Evolutionary conservation across 352 stramenopile genomes (phyloP).

Genomic region (Globisporangium cystogenes): DNA sequence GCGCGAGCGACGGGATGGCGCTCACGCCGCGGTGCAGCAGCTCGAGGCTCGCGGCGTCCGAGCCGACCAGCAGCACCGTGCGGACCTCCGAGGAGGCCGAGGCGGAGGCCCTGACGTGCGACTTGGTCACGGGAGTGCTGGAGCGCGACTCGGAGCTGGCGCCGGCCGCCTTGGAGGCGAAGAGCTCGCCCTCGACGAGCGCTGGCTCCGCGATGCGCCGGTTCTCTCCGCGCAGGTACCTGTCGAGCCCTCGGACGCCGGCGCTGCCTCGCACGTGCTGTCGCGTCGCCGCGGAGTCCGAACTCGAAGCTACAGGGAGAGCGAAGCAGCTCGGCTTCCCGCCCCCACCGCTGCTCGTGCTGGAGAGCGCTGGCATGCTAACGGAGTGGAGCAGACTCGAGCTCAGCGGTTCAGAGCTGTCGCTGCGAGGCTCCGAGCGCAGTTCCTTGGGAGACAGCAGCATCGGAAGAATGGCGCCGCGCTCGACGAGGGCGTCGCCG

Average conservation of each 20-base stretch:
- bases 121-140: neutral
- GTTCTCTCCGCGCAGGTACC: constrained; percentile 54
- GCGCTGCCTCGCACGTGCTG: constrained; percentile 9
- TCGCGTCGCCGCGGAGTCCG: neutral
- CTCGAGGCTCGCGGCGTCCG: constrained; percentile 25
- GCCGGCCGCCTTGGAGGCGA: constrained; percentile 6
- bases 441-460: constrained; percentile 10
- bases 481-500: neutral
- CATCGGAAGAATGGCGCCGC: constrained; percentile 5
- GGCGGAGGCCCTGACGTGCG: neutral
- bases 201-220: constrained; percentile 33
- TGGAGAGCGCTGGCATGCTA: constrained; percentile 8
- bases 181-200: constrained; percentile 38
- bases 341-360: neutral
- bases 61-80: constrained; percentile 31
- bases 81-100: neutral
- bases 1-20: constrained; percentile 10
- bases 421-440: neutral
- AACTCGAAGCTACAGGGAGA: neutral
- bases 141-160: neutral
- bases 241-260: constrained; percentile 39
- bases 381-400: neutral
- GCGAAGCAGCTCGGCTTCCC: constrained; percentile 1
- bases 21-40: constrained; percentile 28
- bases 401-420: neutral